phyloP scores from a whole-genome alignment of 768 basidiomycete species.

The Symmetrospora coprosmae region DNA sequence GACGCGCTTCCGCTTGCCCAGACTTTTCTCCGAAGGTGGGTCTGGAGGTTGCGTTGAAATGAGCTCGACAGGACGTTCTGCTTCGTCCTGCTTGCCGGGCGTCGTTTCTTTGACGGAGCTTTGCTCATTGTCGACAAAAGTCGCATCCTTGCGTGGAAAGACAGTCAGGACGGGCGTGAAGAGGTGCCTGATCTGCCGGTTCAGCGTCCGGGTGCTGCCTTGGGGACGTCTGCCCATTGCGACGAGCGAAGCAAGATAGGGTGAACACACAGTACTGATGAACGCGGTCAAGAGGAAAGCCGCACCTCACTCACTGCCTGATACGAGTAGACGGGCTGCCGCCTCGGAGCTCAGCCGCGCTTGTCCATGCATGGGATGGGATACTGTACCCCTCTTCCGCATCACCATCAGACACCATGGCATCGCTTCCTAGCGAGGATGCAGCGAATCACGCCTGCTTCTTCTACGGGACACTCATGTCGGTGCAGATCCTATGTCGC shows the following conservation, averaged over 20 bases:
- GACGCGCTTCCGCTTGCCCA: constrained; percentile 16
- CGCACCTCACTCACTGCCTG: too few species aligned
- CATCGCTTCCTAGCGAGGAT: not conserved
- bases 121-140: too few species aligned
- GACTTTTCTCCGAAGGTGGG: constrained; percentile 1
- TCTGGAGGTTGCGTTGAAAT: constrained; percentile 2
- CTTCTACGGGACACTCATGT: constrained; percentile 51
- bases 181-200: not conserved
- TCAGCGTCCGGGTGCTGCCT: constrained; percentile 6
- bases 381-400: not conserved
- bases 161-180: not conserved
- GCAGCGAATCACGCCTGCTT: constrained; percentile 9
- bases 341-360: too few species aligned
- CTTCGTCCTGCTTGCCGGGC: not conserved
- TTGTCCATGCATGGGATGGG: not conserved
- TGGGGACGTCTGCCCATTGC: constrained; percentile 1
- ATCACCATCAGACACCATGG: not conserved
- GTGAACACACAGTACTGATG: too few species aligned
- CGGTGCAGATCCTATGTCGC: constrained; percentile 61
- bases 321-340: too few species aligned
- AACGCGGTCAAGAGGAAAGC: too few species aligned
- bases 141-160: too few species aligned
- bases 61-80: not conserved
- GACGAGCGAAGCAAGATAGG: too few species aligned
- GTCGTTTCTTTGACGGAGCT: not conserved